Conservation (phyloP, 2,329 filamentous ascomycete species). For the Helicocarpus griseus region DNA sequence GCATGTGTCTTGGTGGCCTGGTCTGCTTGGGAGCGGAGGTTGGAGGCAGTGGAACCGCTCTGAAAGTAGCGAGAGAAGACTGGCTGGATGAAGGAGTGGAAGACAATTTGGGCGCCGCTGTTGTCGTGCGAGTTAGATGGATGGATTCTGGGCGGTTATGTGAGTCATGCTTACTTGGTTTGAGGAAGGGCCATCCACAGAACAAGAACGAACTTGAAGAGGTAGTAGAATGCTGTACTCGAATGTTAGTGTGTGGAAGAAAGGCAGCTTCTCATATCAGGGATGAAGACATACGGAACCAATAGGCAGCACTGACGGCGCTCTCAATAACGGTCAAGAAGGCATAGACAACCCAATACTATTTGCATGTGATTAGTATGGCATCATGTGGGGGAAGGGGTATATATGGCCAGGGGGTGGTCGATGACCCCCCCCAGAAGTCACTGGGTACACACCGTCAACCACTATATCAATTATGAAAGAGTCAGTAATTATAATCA, state of each 20-base stretch:
- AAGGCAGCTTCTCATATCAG: neutral
- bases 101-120: slow-evolving; percentile 91
- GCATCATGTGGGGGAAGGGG: slow-evolving; percentile 12
- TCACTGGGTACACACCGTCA: slow-evolving; percentile 39
- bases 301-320: slow-evolving; percentile 57
- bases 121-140: slow-evolving; percentile 1
- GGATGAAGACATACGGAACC: slow-evolving; percentile 46
- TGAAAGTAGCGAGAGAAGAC: slow-evolving; percentile 89
- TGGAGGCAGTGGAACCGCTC: slow-evolving; percentile 65
- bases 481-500: slow-evolving; percentile 13
- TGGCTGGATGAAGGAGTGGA: slow-evolving; percentile 90
- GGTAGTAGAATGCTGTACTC: slow-evolving; percentile 77
- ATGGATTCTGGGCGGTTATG: neutral
- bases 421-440: slow-evolving; percentile 18
- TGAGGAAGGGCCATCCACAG: slow-evolving; percentile 96
- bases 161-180: slow-evolving; percentile 62
- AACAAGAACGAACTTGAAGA: slow-evolving; percentile 97
- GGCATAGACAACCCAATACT: slow-evolving; percentile 61
- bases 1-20: slow-evolving; percentile 55
- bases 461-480: slow-evolving; percentile 41
- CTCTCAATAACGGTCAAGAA: slow-evolving; percentile 59
- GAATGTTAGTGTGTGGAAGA: neutral
- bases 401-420: slow-evolving; percentile 14
- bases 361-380: slow-evolving; percentile 13
- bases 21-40: slow-evolving; percentile 82